Base-by-base conservation (phyloP, 371 early-diverging fungal species). In the Lichtheimia ramosa region DNA sequence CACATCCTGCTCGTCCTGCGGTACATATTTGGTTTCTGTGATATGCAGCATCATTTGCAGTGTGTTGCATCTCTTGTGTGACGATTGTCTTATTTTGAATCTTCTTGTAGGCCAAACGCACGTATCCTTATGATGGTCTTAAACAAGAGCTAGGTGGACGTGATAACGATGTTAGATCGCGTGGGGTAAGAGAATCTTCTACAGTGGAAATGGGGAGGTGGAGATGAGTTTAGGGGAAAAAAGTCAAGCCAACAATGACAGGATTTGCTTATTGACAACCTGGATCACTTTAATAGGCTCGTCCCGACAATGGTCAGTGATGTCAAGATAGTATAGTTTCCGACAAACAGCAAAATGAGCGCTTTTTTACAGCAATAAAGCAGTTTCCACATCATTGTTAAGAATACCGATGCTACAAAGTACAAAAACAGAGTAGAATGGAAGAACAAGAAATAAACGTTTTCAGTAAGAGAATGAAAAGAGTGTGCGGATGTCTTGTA, bases 91-190 rank as follows among this genome's bases (percentile, higher is more conserved):
- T 34, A 34, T 10, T 8, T 34, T 6, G 34, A 0, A 8, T 34
- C 6, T 8, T 8, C 34, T 8, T 48, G 25, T 68, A 77, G 81
- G 69, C 65, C 41, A 61, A 65, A 41, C 75, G 81, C 54, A 76
- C 76, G 4, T 81, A 81, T 63, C 81, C 81, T 28, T 78, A 70
- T 48, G 71, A 74, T 54, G 81, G 81, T 18, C 71, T 81, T 59
- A 74, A 71, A 43, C 64, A 69, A 50, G 78, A 78, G 34, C 65
- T 81, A 20, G 81, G 81, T 55, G 64, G 65, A 42, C 81, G 77
- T 64, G 78, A 77, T 18, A 58, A 66, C 34, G 81, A 81, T 59
- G 58, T 75, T 51, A 70, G 73, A 64, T 56, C 71, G 25, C 78
- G 76, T 51, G 76, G 71, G 51, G 81, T 81, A 74, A 74, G 74